phyloP scores from a whole-genome alignment of 768 basidiomycete species.

The Megacollybia marginata region DNA sequence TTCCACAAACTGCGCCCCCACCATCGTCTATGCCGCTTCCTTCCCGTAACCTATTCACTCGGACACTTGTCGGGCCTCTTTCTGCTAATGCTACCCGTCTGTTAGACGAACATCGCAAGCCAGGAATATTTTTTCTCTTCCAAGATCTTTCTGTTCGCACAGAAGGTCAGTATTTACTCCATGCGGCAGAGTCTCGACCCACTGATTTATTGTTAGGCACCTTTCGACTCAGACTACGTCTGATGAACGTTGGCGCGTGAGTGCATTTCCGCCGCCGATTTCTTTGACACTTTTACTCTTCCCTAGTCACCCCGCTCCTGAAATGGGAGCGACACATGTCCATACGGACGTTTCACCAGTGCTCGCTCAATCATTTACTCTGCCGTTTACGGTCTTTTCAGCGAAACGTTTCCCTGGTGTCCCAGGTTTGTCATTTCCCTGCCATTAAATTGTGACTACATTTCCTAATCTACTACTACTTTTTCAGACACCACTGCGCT shows the following conservation, averaged over 20 bases:
- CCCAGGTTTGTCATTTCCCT: conserved; percentile 59
- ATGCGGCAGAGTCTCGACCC: neutral
- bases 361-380: conserved; percentile 77
- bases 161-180: conserved; percentile 49
- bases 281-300: conserved; percentile 8
- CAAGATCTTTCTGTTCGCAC: conserved; percentile 91
- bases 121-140: conserved; percentile 92
- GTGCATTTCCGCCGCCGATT: conserved; percentile 25
- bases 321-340: conserved; percentile 54
- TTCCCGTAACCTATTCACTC: conserved; percentile 69
- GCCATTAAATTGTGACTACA: conserved; percentile 6
- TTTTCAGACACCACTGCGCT: conserved; percentile 76
- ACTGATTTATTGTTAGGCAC: conserved; percentile 41
- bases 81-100: conserved; percentile 82
- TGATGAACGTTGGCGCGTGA: conserved; percentile 90
- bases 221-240: conserved; percentile 78
- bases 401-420: conserved; percentile 96
- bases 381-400: conserved; percentile 80
- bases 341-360: conserved; percentile 69
- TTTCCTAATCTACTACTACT: conserved; percentile 13
- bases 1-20: conserved; percentile 19
- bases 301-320: conserved; percentile 64
- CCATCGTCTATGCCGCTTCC: conserved; percentile 32
- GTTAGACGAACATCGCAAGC: conserved; percentile 75
- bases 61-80: conserved; percentile 86